Percentiles rank a stretch among this genome's conserved stretches.
These are phyloP conservation scores for Beauveria scarabaeidicola DNA, from an alignment of 2,329 filamentous ascomycete genomes.

Conservation along the genomic window DNA sequence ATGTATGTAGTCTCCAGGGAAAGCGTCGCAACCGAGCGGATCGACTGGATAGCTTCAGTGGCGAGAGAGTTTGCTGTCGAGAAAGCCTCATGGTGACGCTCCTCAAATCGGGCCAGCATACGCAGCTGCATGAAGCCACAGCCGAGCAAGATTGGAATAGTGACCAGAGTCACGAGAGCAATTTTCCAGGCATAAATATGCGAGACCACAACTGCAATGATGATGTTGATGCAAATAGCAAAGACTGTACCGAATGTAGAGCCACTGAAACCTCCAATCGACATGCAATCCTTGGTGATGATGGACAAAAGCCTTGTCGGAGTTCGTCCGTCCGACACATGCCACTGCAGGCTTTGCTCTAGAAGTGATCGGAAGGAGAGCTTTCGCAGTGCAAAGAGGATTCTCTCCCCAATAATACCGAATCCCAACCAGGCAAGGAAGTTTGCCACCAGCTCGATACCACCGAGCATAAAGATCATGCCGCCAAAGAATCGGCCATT, in stretches of 20 bases:
- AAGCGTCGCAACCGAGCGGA: slow-evolving; percentile 33
- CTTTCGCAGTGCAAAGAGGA: slow-evolving; percentile 47
- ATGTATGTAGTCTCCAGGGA: slow-evolving; percentile 22
- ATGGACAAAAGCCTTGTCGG: slow-evolving; percentile 41
- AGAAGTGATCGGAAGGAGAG: slow-evolving; percentile 48
- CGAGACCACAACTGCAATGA: slow-evolving; percentile 44
- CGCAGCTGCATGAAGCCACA: slow-evolving; percentile 46
- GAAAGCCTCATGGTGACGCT: slow-evolving; percentile 39
- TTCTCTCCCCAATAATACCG: slow-evolving; percentile 46
- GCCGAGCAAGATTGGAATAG: slow-evolving; percentile 44
- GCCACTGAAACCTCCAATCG: slow-evolving; percentile 46
- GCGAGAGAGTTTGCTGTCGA: slow-evolving; percentile 38
- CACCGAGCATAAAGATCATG: slow-evolving; percentile 52
- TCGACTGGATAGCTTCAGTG: slow-evolving; percentile 39
- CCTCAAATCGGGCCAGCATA: slow-evolving; percentile 38
- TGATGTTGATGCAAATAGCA: slow-evolving; percentile 44
- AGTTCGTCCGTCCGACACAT: slow-evolving; percentile 36
- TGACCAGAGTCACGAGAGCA: slow-evolving; percentile 44
- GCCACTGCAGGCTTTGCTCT: slow-evolving; percentile 51
- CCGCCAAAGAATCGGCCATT: slow-evolving; percentile 45
- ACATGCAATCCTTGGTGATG: slow-evolving; percentile 47
- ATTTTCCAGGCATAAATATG: slow-evolving; percentile 52
- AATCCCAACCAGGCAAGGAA: slow-evolving; percentile 48
- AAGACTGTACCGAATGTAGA: slow-evolving; percentile 46
- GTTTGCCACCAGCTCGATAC: slow-evolving; percentile 52